Conservation (phyloP, 106 monocot genomes). For the Acorus calamus region DNA sequence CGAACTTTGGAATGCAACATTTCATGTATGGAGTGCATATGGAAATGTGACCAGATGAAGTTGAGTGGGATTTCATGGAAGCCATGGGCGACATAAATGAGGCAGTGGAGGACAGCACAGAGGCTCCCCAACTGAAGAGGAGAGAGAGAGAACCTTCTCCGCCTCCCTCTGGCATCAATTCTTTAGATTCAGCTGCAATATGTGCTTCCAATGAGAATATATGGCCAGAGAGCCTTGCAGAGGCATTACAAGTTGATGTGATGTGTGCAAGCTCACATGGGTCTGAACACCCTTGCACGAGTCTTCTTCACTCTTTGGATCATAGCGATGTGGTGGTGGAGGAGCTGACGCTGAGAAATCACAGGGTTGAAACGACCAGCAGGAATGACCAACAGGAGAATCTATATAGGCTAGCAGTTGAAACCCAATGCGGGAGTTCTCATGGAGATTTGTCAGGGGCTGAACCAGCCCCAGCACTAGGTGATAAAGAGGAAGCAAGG, state of each 20-base stretch:
- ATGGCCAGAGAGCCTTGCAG: constrained; percentile 37
- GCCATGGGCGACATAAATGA: constrained; percentile 44
- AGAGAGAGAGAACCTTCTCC: constrained; percentile 35
- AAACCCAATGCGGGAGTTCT: constrained; percentile 13
- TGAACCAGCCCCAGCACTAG: neutral
- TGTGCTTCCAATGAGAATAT: constrained; percentile 15
- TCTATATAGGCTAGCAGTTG: constrained; percentile 30
- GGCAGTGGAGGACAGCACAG: constrained; percentile 28
- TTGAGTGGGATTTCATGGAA: constrained; percentile 28
- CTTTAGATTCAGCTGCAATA: constrained; percentile 19
- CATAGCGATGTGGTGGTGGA: constrained; percentile 29
- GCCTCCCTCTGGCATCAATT: constrained; percentile 11
- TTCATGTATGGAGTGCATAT: too few relatives aligned
- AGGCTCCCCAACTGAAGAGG: constrained; percentile 24
- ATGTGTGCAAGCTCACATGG: constrained; percentile 6
- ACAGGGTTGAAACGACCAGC: constrained; percentile 25
- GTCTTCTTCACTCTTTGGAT: neutral
- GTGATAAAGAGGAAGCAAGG: constrained; percentile 5
- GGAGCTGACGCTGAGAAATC: constrained; percentile 57
- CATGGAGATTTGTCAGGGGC: neutral
- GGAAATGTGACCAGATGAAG: too few relatives aligned
- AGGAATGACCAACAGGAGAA: constrained; percentile 45
- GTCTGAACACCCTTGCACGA: constrained; percentile 1
- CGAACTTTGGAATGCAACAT: too few relatives aligned
- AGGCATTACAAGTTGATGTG: constrained; percentile 17